Percentiles rank a stretch among this genome's conserved stretches.
Evolutionary conservation across 352 stramenopile species (phyloP).

Genomic region (Pythium brachiatum): DNA sequence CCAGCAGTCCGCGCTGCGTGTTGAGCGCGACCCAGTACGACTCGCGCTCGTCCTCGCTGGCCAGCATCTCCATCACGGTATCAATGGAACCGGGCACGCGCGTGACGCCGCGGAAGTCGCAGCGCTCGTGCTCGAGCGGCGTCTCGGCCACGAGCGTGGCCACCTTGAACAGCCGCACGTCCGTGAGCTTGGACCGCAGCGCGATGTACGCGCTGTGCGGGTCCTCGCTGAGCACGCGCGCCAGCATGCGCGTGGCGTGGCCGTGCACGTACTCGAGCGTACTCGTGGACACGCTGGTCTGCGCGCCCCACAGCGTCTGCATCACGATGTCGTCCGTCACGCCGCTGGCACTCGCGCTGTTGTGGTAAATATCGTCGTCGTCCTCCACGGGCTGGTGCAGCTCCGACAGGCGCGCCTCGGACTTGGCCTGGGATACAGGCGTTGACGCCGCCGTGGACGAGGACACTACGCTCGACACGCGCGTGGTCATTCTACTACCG

Average conservation of each 20-base stretch:
- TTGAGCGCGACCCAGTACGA: slow-evolving; percentile 75
- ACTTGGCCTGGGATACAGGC: neutral
- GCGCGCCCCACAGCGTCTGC: slow-evolving; percentile 38
- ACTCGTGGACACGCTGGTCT: slow-evolving; percentile 30
- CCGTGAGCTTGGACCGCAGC: slow-evolving; percentile 50
- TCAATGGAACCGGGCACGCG: slow-evolving; percentile 58
- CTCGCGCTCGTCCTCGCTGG: slow-evolving; percentile 55
- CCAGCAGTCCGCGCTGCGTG: slow-evolving; percentile 57
- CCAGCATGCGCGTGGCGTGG: slow-evolving; percentile 47
- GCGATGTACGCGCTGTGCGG: slow-evolving; percentile 48
- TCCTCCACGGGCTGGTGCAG: neutral
- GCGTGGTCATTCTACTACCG: neutral
- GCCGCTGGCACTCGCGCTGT: slow-evolving; percentile 19
- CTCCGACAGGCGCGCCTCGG: neutral
- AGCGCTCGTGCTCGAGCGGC: slow-evolving; percentile 31
- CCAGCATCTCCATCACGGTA: slow-evolving; percentile 51
- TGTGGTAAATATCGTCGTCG: slow-evolving; percentile 1
- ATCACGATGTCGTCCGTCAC: slow-evolving; percentile 33
- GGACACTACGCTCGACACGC: neutral
- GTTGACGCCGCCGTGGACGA: neutral
- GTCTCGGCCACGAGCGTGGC: slow-evolving; percentile 20
- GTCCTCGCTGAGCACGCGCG: slow-evolving; percentile 45
- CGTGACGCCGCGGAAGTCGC: slow-evolving; percentile 69
- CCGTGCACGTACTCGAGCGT: slow-evolving; percentile 50
- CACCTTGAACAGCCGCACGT: slow-evolving; percentile 65